Base-by-base conservation (phyloP, 2,329 filamentous ascomycete genomes). In the Fusarium duplospermum region DNA sequence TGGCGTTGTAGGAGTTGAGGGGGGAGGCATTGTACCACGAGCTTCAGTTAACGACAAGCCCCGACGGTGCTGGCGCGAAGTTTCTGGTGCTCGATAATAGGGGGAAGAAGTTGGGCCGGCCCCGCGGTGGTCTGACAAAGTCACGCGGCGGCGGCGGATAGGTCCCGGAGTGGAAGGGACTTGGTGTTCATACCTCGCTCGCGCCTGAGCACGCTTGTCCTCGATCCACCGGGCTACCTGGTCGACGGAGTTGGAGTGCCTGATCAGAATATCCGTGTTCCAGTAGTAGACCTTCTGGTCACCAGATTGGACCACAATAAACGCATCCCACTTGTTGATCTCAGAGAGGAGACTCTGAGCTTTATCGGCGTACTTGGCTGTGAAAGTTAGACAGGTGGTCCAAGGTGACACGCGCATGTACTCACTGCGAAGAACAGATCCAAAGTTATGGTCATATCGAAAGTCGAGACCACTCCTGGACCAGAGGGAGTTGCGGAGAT, bases 361-460 rank as follows among this genome's bases (percentile, higher is more conserved):
- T 22, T 35, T 47, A 16, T 62, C 58, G 33, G 58, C 58, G 20
- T 62, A 62, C 14, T 47, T 62, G 24, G 18, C 58, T 62, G 14
- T 16, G 35, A 36, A 36, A 16, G 14, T 36, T 8, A 36, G 35
- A 36, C 14, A 36, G 16, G 35, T 16, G 35, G 35, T 8, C 35
- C 35, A 36, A 16, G 7, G 35, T 13, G 35, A 8, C 16, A 16
- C 16, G 18, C 7, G 14, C 8, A 42, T 42, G 11, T 13, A 62
- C 62, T 31, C 20, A 58, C 62, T 8, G 6, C 50, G 40, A 24
- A 58, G 62, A 11, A 58, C n/a, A n/a, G 62, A 64, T 6, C 52
- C 62, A n/a, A 64, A 64, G 31, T 50, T 29, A 18, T 47, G 22
- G 20, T 64, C 62, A n/a, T 64, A 64, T 35, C 47, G 16, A n/a